Percentiles rank a stretch among this genome's conserved stretches.
phyloP scores from a whole-genome alignment of 441 rosid genomes.

The Sinapis alba region DNA sequence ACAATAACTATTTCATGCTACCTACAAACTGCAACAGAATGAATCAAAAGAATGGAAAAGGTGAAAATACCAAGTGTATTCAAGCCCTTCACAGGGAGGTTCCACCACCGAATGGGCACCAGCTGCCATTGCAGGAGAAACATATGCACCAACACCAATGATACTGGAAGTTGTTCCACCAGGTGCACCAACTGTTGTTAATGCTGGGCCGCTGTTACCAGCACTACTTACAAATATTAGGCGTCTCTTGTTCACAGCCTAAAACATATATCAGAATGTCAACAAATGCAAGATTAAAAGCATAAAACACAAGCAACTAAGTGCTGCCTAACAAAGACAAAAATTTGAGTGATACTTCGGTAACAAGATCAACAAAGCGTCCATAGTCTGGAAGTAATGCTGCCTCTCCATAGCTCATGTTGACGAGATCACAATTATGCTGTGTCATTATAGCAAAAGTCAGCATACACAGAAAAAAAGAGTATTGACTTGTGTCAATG shows the following conservation, averaged over 20 bases:
- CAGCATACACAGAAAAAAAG: slow-evolving; percentile 12
- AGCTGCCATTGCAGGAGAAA: slow-evolving; percentile 99
- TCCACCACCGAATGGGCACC: slow-evolving; percentile 91
- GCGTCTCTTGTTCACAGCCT: slow-evolving; percentile 94
- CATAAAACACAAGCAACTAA: slow-evolving; percentile 14
- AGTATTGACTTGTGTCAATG: slow-evolving; percentile 26
- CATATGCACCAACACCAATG: slow-evolving; percentile 97
- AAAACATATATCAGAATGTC: slow-evolving; percentile 38
- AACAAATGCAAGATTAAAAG: slow-evolving; percentile 27
- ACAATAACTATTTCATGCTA: slow-evolving; percentile 10
- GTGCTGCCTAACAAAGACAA: slow-evolving; percentile 25
- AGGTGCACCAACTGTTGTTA: slow-evolving; percentile 97
- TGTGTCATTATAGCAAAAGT: slow-evolving; percentile 44
- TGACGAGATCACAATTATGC: slow-evolving; percentile 99
- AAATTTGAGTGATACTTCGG: slow-evolving; percentile 66
- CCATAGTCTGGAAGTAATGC: slow-evolving; percentile 92
- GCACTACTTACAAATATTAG: slow-evolving; percentile 96
- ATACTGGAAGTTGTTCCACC: slow-evolving; percentile 97
- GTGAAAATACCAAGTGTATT: slow-evolving; percentile 81
- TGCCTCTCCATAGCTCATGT: slow-evolving; percentile 98
- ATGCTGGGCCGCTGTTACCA: slow-evolving; percentile 98
- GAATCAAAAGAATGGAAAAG: slow-evolving; percentile 23
- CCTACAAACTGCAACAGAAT: slow-evolving; percentile 8
- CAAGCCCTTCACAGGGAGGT: slow-evolving; percentile 97
- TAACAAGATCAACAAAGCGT: slow-evolving; percentile 94